Conservation (phyloP, 2,329 filamentous ascomycete genomes). For the Phyllosticta capitalensis region DNA sequence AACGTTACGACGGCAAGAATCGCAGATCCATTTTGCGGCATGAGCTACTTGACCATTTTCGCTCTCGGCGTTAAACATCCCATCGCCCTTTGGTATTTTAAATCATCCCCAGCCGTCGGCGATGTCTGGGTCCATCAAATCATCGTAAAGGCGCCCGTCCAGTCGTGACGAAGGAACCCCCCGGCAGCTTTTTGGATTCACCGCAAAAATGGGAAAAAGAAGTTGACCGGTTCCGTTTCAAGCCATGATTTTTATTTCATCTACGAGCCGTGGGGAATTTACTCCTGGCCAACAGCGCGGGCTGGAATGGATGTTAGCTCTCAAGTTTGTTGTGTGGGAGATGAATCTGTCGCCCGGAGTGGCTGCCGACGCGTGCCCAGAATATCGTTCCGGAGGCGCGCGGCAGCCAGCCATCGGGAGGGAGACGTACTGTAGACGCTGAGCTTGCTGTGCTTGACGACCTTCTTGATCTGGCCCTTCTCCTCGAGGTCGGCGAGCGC, state of each 20-base stretch:
- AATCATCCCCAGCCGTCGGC: conserved; percentile 2
- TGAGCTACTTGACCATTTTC: background rate
- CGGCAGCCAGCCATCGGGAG: background rate
- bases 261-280: conserved; percentile 1
- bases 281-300: conserved; percentile 9
- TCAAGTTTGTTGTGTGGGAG: background rate
- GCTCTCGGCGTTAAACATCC: background rate
- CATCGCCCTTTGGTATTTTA: conserved; percentile 7
- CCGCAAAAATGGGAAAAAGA: background rate
- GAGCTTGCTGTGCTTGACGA: conserved; percentile 93
- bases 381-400: background rate
- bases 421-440: conserved; percentile 82
- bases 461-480: conserved; percentile 96
- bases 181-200: conserved; percentile 10
- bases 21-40: background rate
- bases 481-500: conserved; percentile 91
- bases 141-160: conserved; percentile 4
- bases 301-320: background rate
- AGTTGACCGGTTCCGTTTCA: conserved; percentile 5
- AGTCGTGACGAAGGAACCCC: conserved; percentile 9
- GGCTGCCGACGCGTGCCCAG: background rate
- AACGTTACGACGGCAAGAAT: background rate
- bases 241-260: conserved; percentile 6
- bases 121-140: background rate
- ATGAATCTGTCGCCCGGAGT: background rate